These are phyloP conservation scores for Plasmodium relictum DNA, from an alignment of 169 alveolate species.

Conservation along the genomic window DNA sequence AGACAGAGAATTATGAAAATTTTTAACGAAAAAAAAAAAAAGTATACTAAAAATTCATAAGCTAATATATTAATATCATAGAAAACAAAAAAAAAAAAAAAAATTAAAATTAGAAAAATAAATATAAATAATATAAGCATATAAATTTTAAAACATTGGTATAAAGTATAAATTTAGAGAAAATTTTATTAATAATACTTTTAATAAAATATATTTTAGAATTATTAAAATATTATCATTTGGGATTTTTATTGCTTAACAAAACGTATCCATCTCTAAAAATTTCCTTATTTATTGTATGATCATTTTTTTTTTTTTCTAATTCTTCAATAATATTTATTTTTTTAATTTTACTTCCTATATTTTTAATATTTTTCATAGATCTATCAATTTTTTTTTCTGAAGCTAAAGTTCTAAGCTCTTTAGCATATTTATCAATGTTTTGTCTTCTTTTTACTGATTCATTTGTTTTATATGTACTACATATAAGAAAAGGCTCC, in stretches of 20 bases:
- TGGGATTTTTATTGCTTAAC: background rate
- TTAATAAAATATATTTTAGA: no score
- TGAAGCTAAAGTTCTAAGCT: background rate
- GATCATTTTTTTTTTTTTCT: background rate
- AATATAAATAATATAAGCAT: no score
- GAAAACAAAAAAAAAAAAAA: no score
- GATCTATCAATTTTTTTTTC: background rate
- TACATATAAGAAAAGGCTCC: background rate
- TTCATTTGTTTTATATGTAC: background rate
- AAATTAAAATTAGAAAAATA: no score
- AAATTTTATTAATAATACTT: no score
- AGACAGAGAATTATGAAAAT: background rate
- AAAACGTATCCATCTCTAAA: conserved; percentile 20
- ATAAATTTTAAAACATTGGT: no score
- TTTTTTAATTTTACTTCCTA: background rate
- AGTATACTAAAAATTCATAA: no score
- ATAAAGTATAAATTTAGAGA: no score
- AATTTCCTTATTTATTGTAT: background rate
- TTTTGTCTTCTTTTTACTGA: background rate
- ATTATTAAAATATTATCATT: no score
- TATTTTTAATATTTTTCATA: background rate
- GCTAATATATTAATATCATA: no score
- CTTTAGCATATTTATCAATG: background rate
- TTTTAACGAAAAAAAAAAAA: no score
- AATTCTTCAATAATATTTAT: background rate